These are phyloP conservation scores for Verticillium tricorpus DNA, from an alignment of 2,329 filamentous ascomycete genomes.

Conservation along the genomic window DNA sequence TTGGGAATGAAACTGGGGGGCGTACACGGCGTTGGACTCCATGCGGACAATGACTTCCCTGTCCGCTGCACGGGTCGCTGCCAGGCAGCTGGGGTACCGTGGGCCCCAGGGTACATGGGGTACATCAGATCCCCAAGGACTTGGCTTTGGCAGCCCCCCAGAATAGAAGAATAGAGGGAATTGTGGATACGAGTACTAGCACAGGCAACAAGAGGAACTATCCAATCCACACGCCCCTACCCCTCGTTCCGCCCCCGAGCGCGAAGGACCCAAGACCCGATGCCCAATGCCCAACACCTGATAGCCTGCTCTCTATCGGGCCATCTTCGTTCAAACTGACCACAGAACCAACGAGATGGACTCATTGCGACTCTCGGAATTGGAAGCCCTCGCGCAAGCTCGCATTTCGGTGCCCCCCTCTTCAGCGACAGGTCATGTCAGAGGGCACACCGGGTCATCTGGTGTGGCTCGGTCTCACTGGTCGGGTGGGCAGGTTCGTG, in stretches of 20 bases:
- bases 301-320: not conserved
- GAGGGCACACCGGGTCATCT: constrained; percentile 2
- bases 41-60: not conserved
- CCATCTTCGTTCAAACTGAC: not conserved
- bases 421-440: not conserved
- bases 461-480: constrained; percentile 11
- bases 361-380: not conserved
- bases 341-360: not conserved
- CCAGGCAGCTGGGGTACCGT: not conserved
- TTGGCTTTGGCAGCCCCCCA: not conserved
- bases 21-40: not conserved
- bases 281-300: too few relatives aligned
- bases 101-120: not conserved
- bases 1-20: not conserved
- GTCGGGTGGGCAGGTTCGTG: not conserved
- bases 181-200: not conserved
- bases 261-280: not conserved
- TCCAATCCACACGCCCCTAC: not conserved
- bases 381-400: not conserved
- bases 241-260: not conserved
- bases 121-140: not conserved
- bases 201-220: not conserved
- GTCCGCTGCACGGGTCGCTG: not conserved
- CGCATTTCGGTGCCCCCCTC: not conserved
- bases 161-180: not conserved